These are phyloP conservation scores for Ammopiptanthus mongolicus DNA, from an alignment of 306 rosid species.

Conservation along the genomic window DNA sequence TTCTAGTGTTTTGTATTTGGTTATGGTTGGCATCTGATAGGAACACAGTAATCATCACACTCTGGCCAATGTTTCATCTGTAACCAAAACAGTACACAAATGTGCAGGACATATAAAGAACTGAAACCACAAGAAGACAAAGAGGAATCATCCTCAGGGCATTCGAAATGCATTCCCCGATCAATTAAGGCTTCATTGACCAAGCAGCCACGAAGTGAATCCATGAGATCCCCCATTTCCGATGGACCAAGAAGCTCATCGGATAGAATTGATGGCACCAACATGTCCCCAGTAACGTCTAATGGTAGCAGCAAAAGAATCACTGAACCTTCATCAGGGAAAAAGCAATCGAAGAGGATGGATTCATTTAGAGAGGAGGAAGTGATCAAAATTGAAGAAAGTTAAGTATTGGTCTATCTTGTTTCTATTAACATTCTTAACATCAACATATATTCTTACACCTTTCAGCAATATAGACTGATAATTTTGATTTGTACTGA, in stretches of 20 bases:
- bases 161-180: conserved; percentile 75
- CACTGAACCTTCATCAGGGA: conserved; percentile 44
- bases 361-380: conserved; percentile 78
- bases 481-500: conserved; percentile 24
- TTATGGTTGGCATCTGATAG: conserved; percentile 8
- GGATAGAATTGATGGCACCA: conserved; percentile 51
- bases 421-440: conserved; percentile 15
- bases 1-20: conserved; percentile 4
- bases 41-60: background rate
- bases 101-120: conserved; percentile 63
- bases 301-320: conserved; percentile 63
- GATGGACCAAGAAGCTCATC: conserved; percentile 78
- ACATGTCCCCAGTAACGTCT: conserved; percentile 41
- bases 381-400: conserved; percentile 93
- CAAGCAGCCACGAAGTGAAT: conserved; percentile 67
- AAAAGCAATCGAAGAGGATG: conserved; percentile 49
- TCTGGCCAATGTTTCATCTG: background rate
- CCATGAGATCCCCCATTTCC: conserved; percentile 73
- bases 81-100: conserved; percentile 5
- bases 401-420: conserved; percentile 60
- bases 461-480: conserved; percentile 21
- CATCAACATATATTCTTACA: background rate
- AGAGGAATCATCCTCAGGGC: conserved; percentile 67
- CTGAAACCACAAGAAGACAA: conserved; percentile 50
- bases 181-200: conserved; percentile 81